Evolutionary conservation across 257 asterid species (phyloP).

Genomic region (Marsdenia floribunda): DNA sequence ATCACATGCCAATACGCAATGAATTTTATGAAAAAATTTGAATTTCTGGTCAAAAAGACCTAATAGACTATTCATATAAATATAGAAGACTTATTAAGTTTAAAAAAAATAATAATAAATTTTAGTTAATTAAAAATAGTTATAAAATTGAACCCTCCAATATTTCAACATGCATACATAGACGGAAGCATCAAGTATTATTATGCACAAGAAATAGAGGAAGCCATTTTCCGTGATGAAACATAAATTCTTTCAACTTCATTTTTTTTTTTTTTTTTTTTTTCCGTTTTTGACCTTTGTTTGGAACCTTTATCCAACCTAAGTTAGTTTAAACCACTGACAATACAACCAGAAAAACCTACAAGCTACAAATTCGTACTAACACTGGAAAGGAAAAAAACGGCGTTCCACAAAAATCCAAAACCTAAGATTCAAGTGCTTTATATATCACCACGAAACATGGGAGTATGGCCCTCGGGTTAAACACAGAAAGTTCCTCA

Average conservation of each 20-base stretch:
- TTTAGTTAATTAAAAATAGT: too few relatives aligned
- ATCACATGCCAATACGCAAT: too few relatives aligned
- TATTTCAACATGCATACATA: too few relatives aligned
- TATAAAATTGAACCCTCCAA: too few relatives aligned
- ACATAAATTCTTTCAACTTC: background rate
- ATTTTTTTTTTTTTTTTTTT: background rate
- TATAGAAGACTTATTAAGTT: too few relatives aligned
- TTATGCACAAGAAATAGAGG: background rate
- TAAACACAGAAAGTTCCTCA: slow-evolving; percentile 47
- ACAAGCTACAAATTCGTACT: slow-evolving; percentile 4
- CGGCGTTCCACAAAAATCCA: slow-evolving; percentile 3
- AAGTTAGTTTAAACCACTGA: slow-evolving; percentile 14
- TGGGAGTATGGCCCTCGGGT: slow-evolving; percentile 52
- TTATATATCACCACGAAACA: slow-evolving; percentile 54
- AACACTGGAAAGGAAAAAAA: background rate
- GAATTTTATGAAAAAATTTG: too few relatives aligned
- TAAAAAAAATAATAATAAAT: too few relatives aligned
- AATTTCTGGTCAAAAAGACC: too few relatives aligned
- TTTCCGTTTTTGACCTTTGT: background rate
- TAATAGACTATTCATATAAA: too few relatives aligned
- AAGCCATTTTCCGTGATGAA: background rate
- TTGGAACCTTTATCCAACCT: slow-evolving; percentile 2
- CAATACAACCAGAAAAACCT: slow-evolving; percentile 1
- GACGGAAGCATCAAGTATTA: too few relatives aligned
- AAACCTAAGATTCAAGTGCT: slow-evolving; percentile 29